Evolutionary conservation across 2,329 filamentous ascomycete species (phyloP), one percentile per base, ranked within the genome.

Genomic region (Neocucurbitaria cava): DNA sequence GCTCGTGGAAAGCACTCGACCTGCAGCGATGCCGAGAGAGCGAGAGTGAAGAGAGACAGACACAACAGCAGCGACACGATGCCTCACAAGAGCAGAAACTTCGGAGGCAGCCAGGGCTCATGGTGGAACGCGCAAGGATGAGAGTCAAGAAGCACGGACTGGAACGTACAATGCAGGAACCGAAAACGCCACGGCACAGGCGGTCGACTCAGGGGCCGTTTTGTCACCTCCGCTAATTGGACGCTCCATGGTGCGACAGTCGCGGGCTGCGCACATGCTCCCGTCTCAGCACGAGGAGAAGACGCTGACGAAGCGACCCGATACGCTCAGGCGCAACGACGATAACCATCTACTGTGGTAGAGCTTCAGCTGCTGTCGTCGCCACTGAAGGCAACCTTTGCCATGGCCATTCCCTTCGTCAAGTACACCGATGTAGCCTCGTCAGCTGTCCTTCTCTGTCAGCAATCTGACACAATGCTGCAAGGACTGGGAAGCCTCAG

Each of bases 241-340:
- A 59, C 47, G 57, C 46, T 43, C 38, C 31, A 59, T 72, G 62
- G 70, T 72, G 69, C 63, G 67, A 71, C 70, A 66, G 55, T 65
- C 62, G 64, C 62, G 58, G 57, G 52, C 57, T 58, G 43, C 64
- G 65, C 65, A 69, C 68, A 65, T 56, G 47, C 64, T 71, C 65
- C 65, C 64, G 64, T 58, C 49, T 49, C 57, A 63, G 59, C 64
- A 66, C 58, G 61, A 68, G 58, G 57, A 47, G 45, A 50, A 51
- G 44, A 50, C 30, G 46, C 31, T 13, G 46, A 35, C 40, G 39
- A 51, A 33, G 49, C 41, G 35, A 46, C 35, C 46, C 49, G 35
- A 40, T 46, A 47, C 41, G 52, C 43, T 46, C 52, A 43, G 35
- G 17, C 31, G 41, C 21, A 23, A 46, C 30, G 46, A 20, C 15